These are phyloP conservation scores for Bruguiera gymnorhiza DNA, from an alignment of 345 rosid genomes.

Conservation along the genomic window DNA sequence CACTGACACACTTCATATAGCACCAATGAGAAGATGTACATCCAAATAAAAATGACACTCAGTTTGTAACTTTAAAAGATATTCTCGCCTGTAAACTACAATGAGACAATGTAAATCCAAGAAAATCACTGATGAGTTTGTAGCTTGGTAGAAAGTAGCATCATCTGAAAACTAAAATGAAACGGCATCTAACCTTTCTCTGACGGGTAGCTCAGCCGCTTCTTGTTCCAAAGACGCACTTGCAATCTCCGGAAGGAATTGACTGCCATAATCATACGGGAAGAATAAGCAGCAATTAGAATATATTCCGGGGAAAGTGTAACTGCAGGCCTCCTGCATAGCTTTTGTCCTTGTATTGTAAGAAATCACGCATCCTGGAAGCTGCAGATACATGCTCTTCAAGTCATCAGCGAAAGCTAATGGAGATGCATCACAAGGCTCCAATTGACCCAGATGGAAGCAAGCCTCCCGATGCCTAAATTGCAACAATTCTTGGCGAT, in stretches of 20 bases:
- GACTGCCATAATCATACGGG: constrained; percentile 3
- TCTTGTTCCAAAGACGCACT: background rate
- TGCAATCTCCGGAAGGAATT: background rate
- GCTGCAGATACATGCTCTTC: constrained; percentile 17
- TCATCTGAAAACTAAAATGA: too few relatives aligned
- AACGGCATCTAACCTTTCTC: background rate
- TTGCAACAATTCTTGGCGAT: constrained; percentile 1
- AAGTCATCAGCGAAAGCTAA: constrained; percentile 11
- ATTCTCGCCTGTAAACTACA: too few relatives aligned
- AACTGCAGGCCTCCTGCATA: constrained; percentile 10
- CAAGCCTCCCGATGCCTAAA: background rate
- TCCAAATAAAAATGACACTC: too few relatives aligned
- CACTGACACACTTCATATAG: too few relatives aligned
- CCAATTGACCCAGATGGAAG: background rate
- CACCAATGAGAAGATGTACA: too few relatives aligned
- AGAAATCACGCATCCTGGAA: constrained; percentile 17
- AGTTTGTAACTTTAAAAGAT: too few relatives aligned
- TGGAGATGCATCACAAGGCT: constrained; percentile 10
- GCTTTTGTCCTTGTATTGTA: constrained; percentile 9
- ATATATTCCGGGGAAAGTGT: background rate
- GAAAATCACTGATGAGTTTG: too few relatives aligned
- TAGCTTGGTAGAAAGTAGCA: too few relatives aligned
- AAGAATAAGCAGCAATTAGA: constrained; percentile 12
- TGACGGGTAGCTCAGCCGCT: background rate
- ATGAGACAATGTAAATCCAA: too few relatives aligned